Percentiles rank a stretch among this genome's conserved stretches.
Evolutionary conservation across 2,329 filamentous ascomycete species (phyloP).

Genomic region (Epichloe coenophiala): DNA sequence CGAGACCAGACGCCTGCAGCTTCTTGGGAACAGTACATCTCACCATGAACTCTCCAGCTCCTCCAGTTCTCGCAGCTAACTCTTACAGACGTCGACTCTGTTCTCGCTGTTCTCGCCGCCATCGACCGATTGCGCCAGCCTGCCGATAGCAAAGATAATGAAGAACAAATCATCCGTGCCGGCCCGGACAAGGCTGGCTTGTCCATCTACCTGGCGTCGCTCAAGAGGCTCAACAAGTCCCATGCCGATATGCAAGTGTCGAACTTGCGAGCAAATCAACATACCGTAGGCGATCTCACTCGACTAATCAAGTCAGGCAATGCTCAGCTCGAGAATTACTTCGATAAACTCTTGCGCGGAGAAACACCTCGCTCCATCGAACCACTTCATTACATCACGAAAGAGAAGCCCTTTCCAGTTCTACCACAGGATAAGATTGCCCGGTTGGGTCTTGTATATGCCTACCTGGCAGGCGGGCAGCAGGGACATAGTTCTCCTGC

Average conservation of each 20-base stretch:
- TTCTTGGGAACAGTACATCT: conserved; percentile 61
- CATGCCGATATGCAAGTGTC: conserved; percentile 72
- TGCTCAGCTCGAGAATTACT: conserved; percentile 70
- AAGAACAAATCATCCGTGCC: conserved; percentile 80
- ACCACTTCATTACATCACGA: conserved; percentile 84
- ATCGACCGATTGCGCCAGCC: conserved; percentile 84
- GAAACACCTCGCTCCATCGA: conserved; percentile 74
- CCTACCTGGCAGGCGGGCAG: conserved; percentile 53
- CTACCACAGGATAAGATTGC: conserved; percentile 63
- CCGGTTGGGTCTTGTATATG: conserved; percentile 67
- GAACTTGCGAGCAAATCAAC: conserved; percentile 86
- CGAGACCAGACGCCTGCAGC: conserved; percentile 80
- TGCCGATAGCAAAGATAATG: conserved; percentile 80
- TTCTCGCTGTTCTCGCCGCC: conserved; percentile 69
- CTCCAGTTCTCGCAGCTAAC: conserved; percentile 7
- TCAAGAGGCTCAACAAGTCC: conserved; percentile 81
- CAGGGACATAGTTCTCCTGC: conserved; percentile 52
- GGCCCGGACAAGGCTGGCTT: conserved; percentile 77
- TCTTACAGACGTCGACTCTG: conserved; percentile 61
- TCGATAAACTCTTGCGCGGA: conserved; percentile 59
- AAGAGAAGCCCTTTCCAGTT: conserved; percentile 71
- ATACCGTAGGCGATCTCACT: conserved; percentile 69
- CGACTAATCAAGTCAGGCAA: conserved; percentile 67
- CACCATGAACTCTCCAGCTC: conserved; percentile 3
- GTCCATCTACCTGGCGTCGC: conserved; percentile 71